These are phyloP conservation scores for Lipomyces yarrowii DNA, from an alignment of 1,139 yeast species.

Conservation along the genomic window DNA sequence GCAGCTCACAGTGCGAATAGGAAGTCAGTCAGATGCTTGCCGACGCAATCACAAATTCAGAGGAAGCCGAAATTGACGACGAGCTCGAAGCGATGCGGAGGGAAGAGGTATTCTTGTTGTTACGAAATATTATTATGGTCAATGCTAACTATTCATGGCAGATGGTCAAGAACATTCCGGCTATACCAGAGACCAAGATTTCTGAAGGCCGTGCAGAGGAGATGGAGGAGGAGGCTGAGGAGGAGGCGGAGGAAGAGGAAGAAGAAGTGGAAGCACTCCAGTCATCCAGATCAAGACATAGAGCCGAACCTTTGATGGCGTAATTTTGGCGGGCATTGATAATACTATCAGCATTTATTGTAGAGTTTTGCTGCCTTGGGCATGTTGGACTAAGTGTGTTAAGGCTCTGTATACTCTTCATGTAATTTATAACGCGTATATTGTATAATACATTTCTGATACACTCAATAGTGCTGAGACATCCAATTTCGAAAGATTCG, in stretches of 20 bases:
- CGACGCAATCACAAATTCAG: slow-evolving; percentile 52
- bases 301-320: not conserved
- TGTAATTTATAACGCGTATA: not conserved
- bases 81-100: slow-evolving; percentile 57
- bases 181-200: slow-evolving; percentile 34
- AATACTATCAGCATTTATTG: not conserved
- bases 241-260: slow-evolving; percentile 34
- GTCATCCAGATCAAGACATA: not conserved
- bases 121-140: not conserved
- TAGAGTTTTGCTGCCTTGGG: not conserved
- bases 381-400: not conserved
- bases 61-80: slow-evolving; percentile 67
- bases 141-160: slow-evolving; percentile 5
- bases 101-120: slow-evolving; percentile 39
- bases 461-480: not conserved
- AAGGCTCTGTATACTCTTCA: not conserved
- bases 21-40: slow-evolving; percentile 54
- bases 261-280: slow-evolving; percentile 18
- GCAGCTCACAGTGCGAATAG: slow-evolving; percentile 16
- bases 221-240: slow-evolving; percentile 34
- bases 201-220: slow-evolving; percentile 35
- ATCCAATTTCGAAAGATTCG: not conserved
- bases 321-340: not conserved
- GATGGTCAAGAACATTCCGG: slow-evolving; percentile 36
- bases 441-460: not conserved